Percentiles rank a stretch among this genome's conserved stretches.
phyloP scores from a whole-genome alignment of 352 stramenopile species.

The Phytophthora europaea region DNA sequence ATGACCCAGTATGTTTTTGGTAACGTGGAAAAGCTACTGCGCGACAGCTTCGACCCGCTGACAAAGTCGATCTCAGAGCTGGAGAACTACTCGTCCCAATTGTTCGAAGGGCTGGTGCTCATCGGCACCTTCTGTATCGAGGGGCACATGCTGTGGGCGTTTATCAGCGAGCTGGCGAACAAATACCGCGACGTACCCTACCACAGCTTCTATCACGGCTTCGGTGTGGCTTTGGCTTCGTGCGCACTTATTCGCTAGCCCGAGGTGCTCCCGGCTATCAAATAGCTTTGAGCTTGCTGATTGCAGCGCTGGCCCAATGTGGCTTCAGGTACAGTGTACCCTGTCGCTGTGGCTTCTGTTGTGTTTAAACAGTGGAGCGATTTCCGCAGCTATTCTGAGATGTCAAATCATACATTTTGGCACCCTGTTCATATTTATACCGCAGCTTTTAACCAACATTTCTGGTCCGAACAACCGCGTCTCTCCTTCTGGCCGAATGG shows the following conservation, averaged over 20 bases:
- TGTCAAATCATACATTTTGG: too few relatives aligned
- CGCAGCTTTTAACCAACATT: too few relatives aligned
- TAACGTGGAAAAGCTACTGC: conserved; percentile 57
- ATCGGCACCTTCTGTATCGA: conserved; percentile 80
- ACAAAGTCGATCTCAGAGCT: conserved; percentile 66
- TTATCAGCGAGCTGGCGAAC: conserved; percentile 62
- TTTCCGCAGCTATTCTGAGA: too few relatives aligned
- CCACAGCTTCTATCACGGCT: conserved; percentile 90
- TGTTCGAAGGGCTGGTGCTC: conserved; percentile 72
- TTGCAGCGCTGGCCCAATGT: conserved; percentile 79
- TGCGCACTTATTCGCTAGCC: conserved; percentile 71
- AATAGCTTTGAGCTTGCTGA: conserved; percentile 78
- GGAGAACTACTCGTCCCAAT: conserved; percentile 61
- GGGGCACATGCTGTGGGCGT: conserved; percentile 48
- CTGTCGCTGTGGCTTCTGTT: too few relatives aligned
- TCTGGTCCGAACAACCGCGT: too few relatives aligned
- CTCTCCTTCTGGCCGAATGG: too few relatives aligned
- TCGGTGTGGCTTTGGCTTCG: conserved; percentile 75
- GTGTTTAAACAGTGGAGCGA: too few relatives aligned
- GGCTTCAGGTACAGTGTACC: too few relatives aligned
- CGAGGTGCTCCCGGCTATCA: conserved; percentile 69
- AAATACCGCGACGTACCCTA: conserved; percentile 82
- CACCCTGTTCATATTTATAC: too few relatives aligned
- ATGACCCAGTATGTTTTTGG: conserved; percentile 44
- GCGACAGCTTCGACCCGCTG: conserved; percentile 68